Evolutionary conservation across 2,329 filamentous ascomycete species (phyloP), one percentile per base, ranked within the genome.

Genomic region (Monosporascus sp.): DNA sequence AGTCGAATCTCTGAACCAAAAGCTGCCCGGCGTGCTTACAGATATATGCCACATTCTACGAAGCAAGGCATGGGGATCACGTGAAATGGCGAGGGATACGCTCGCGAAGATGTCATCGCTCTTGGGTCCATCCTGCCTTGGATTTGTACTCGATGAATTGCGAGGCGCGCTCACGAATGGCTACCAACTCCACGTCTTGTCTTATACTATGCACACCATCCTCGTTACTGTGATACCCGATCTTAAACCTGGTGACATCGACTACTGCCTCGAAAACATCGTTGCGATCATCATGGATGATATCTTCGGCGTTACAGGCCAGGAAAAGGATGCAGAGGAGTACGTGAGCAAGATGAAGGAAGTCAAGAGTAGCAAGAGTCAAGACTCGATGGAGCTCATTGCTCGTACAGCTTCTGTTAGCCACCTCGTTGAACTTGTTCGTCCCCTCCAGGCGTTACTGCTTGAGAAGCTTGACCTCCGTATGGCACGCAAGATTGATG

Each of bases 261-360:
- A 99, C 66, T 92, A 97, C 66, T 96, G 92, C 65, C 76, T 97
- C 8, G 75, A 82, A 3, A 80, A 87, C 11, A 85, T 97, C 44
- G 85, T 95, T 46, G 81, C 84, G 1, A 84, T 99, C 44, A 87
- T 97, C 59, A 94, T 99, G 90, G 94, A 99, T 65, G 95, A 99
- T 67, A 94, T 95, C 14, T 99, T 99, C 66, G 95, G 95, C 31
- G 84, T 85, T 6, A 88, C 88, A 36, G 94, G 94, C 2, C 89
- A 96, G 72, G 93, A 99, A 67, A 99, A 99, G 71, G 94, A 99
- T 64, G 93, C 93, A 0, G 91, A 97, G 63, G 94, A 92, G 51
- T 99, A 99, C 69, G 87, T 88, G 52, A 96, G 86, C 68, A 89
- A 93, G 71, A 97, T 95, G 87, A 96, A 95, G 71, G 94, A 99